A percentile compares a stretch with the other conserved stretches of the same genome.
phyloP scores from a whole-genome alignment of 2,329 filamentous ascomycete genomes.

The Daldinia sp. region DNA sequence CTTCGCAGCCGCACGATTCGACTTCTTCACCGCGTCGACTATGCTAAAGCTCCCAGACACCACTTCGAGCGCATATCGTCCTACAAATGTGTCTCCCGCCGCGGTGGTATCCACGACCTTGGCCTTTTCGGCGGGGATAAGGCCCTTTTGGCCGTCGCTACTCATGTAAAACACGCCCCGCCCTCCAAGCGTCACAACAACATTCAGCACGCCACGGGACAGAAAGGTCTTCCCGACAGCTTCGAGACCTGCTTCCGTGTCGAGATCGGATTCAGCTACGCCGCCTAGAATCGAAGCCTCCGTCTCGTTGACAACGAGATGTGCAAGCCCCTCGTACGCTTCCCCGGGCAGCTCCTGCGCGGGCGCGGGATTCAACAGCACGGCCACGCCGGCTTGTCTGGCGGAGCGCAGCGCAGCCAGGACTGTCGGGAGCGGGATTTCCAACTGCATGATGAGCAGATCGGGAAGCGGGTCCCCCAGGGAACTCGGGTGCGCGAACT shows the following conservation, averaged over 20 bases:
- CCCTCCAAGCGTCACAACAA: constrained; percentile 85
- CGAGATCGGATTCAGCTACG: constrained; percentile 58
- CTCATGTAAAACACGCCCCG: constrained; percentile 77
- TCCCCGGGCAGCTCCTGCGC: constrained; percentile 72
- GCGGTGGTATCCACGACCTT: constrained; percentile 90
- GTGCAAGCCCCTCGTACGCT: constrained; percentile 73
- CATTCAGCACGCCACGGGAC: constrained; percentile 72
- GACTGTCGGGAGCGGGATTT: constrained; percentile 74
- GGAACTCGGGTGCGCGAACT: constrained; percentile 47
- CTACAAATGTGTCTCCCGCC: constrained; percentile 94
- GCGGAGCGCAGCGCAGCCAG: constrained; percentile 66
- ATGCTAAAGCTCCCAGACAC: constrained; percentile 64
- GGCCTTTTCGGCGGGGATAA: constrained; percentile 73
- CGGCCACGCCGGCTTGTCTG: constrained; percentile 59
- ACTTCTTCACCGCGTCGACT: constrained; percentile 65
- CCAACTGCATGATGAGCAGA: constrained; percentile 79
- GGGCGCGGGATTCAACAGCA: constrained; percentile 87
- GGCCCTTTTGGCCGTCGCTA: constrained; percentile 52
- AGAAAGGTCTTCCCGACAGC: constrained; percentile 69
- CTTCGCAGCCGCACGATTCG: constrained; percentile 69
- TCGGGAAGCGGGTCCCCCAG: constrained; percentile 55
- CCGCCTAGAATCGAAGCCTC: constrained; percentile 80
- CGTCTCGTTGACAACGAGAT: constrained; percentile 90
- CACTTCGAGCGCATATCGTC: constrained; percentile 80
- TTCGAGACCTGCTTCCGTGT: constrained; percentile 54